Percentiles rank a stretch among this genome's conserved stretches.
Conservation (phyloP, 108 stramenopile species). For the Nitzschia putrida region DNA sequence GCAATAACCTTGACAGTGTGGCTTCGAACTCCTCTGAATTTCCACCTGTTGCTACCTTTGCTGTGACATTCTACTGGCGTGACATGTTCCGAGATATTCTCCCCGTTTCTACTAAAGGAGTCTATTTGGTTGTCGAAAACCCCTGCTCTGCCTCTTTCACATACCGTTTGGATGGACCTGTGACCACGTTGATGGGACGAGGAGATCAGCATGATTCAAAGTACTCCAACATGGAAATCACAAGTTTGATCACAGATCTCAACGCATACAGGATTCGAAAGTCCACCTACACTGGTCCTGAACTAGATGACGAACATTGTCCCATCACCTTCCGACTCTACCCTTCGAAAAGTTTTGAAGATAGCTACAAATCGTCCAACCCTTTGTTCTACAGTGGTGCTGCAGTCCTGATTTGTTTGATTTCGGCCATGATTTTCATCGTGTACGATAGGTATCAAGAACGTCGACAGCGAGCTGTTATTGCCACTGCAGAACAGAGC, state of each 20-base stretch:
- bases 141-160: slow-evolving; percentile 38
- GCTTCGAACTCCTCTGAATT: not conserved
- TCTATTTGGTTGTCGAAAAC: slow-evolving; percentile 44
- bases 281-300: slow-evolving; percentile 19
- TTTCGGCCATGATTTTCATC: not conserved
- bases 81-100: slow-evolving; percentile 36
- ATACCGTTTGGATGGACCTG: slow-evolving; percentile 40
- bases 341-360: slow-evolving; percentile 11
- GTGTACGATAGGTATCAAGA: slow-evolving; percentile 2
- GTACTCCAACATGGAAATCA: slow-evolving; percentile 18
- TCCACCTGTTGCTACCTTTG: slow-evolving; percentile 30
- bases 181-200: slow-evolving; percentile 37
- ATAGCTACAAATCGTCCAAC: not conserved
- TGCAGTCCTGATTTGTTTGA: not conserved
- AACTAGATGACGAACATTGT: slow-evolving; percentile 18
- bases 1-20: not conserved
- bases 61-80: slow-evolving; percentile 48
- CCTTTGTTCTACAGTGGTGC: slow-evolving; percentile 7
- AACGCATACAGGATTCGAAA: not conserved
- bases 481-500: slow-evolving; percentile 8
- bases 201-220: slow-evolving; percentile 49
- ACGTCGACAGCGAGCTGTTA: not conserved
- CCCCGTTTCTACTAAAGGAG: slow-evolving; percentile 45
- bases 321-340: slow-evolving; percentile 23
- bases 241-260: not conserved